These are phyloP conservation scores for Fraxinus nigra DNA, from an alignment of 305 asterid species.

Conservation along the genomic window DNA sequence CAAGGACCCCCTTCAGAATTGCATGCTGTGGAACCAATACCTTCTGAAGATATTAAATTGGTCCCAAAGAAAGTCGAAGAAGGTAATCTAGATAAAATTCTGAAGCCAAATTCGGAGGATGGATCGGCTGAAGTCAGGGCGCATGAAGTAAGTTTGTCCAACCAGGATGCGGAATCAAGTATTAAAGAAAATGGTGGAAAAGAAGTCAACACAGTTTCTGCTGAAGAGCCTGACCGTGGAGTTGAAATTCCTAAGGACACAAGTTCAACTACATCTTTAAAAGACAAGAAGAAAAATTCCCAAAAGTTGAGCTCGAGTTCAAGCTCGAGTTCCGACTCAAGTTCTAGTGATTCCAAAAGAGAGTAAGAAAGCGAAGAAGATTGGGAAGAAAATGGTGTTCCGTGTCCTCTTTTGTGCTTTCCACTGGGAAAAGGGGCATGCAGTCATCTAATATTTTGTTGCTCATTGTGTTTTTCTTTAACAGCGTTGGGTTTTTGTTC, in stretches of 20 bases:
- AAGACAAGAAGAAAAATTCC: constrained; percentile 15
- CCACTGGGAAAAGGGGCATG: background rate
- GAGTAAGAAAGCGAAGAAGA: constrained; percentile 19
- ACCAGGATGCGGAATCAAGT: constrained; percentile 9
- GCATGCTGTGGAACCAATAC: constrained; percentile 14
- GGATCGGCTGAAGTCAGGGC: constrained; percentile 9
- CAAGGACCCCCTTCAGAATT: constrained; percentile 21
- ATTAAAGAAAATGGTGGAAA: background rate
- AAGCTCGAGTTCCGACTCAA: constrained; percentile 21
- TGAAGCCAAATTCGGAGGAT: background rate
- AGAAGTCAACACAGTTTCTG: background rate
- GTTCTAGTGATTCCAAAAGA: constrained; percentile 27
- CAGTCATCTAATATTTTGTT: background rate
- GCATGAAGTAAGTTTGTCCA: background rate
- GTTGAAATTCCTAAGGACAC: background rate
- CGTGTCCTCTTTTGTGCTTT: background rate
- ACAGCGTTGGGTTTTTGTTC: constrained; percentile 12
- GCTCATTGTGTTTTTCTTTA: background rate
- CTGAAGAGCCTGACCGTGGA: background rate
- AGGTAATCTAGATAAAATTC: background rate
- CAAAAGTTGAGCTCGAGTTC: constrained; percentile 24
- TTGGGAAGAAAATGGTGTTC: background rate
- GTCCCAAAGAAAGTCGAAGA: background rate
- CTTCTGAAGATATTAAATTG: constrained; percentile 12
- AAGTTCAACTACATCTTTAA: background rate